These are phyloP conservation scores for Hericium rajendrae DNA, from an alignment of 768 basidiomycete species.

Conservation along the genomic window DNA sequence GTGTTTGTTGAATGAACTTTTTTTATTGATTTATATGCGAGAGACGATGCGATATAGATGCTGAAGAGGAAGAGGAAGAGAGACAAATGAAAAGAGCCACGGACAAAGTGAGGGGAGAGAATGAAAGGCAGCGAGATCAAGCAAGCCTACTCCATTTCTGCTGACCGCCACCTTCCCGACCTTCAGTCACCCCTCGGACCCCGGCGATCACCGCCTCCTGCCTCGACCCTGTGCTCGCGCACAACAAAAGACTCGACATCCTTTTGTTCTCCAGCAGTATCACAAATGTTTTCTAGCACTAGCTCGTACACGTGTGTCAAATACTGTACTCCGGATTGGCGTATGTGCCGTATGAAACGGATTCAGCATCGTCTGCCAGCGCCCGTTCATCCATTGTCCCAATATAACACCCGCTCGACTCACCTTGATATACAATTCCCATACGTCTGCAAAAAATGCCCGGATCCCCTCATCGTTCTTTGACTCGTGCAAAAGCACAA, in stretches of 20 bases:
- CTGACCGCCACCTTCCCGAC: not conserved
- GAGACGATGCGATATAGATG: slow-evolving; percentile 10
- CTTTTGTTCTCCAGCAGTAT: not conserved
- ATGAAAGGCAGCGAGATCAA: not conserved
- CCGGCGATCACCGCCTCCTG: not conserved
- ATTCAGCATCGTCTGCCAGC: slow-evolving; percentile 71
- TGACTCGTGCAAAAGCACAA: slow-evolving; percentile 85
- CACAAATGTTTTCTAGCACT: slow-evolving; percentile 80
- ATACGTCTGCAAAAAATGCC: slow-evolving; percentile 86
- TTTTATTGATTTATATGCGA: slow-evolving; percentile 8
- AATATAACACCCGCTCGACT: slow-evolving; percentile 11
- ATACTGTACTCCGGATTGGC: slow-evolving; percentile 65
- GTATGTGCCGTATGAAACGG: slow-evolving; percentile 95
- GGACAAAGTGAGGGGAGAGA: slow-evolving; percentile 16
- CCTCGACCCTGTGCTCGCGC: not conserved
- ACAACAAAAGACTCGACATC: not conserved
- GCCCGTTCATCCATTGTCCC: slow-evolving; percentile 4
- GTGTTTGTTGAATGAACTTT: slow-evolving; percentile 7
- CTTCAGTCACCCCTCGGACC: not conserved
- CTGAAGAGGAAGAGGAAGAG: slow-evolving; percentile 9
- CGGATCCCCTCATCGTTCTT: slow-evolving; percentile 98
- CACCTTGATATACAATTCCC: slow-evolving; percentile 98
- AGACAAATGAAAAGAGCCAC: slow-evolving; percentile 10
- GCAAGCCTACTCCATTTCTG: not conserved
- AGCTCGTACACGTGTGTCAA: slow-evolving; percentile 76